phyloP scores from a whole-genome alignment of 768 basidiomycete genomes.

The Russula griseocarnosa region DNA sequence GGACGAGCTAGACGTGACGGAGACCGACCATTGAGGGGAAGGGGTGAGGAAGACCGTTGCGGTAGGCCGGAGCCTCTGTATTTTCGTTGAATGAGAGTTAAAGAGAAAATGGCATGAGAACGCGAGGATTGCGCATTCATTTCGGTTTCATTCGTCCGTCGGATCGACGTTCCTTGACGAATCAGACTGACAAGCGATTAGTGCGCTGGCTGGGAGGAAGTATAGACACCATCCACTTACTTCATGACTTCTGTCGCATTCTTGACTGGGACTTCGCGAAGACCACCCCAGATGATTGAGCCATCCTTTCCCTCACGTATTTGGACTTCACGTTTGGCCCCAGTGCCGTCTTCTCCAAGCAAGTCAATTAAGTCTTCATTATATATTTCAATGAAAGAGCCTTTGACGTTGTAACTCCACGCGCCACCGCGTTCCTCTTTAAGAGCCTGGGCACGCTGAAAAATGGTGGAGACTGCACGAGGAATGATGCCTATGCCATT shows the following conservation, averaged over 20 bases:
- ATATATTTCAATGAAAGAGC: constrained; percentile 96
- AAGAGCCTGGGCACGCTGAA: constrained; percentile 67
- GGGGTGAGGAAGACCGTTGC: constrained; percentile 71
- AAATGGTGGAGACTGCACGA: constrained; percentile 86
- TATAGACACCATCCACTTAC: constrained; percentile 45
- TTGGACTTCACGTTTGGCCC: constrained; percentile 78
- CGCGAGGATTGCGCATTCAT: constrained; percentile 99
- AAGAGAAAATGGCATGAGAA: constrained; percentile 97
- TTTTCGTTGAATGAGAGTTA: constrained; percentile 90
- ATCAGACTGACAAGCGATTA: constrained; percentile 57
- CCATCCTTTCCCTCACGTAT: constrained; percentile 98
- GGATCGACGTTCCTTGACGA: constrained; percentile 81
- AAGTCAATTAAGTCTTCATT: constrained; percentile 99
- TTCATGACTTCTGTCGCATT: constrained; percentile 87
- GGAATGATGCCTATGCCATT: constrained; percentile 95
- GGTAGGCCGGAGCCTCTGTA: constrained; percentile 66
- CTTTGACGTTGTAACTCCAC: constrained; percentile 80
- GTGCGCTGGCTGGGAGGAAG: constrained; percentile 20
- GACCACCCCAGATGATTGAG: constrained; percentile 93
- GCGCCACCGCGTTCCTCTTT: constrained; percentile 69
- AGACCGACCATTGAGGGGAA: constrained; percentile 70
- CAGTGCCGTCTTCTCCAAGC: constrained; percentile 68
- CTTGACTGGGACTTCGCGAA: constrained; percentile 87
- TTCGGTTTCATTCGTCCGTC: constrained; percentile 94
- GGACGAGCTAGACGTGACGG: constrained; percentile 76